Evolutionary conservation across 2,329 filamentous ascomycete species (phyloP).

Genomic region (Penicillium nordicum): DNA sequence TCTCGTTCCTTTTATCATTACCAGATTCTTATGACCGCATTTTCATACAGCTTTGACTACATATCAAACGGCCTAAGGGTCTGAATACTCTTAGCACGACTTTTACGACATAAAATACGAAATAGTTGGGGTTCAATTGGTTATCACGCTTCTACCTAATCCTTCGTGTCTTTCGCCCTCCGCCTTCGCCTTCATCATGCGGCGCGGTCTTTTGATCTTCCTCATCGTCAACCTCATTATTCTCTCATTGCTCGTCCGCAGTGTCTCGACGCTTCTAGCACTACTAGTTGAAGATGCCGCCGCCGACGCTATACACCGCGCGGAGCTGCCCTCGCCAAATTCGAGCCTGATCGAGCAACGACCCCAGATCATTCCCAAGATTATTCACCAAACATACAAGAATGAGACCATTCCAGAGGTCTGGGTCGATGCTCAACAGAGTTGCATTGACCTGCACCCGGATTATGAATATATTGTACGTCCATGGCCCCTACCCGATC

Average conservation of each 20-base stretch:
- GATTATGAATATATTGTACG: conserved; percentile 71
- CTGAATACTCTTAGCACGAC: background rate
- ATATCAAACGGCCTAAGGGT: background rate
- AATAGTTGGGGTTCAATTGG: background rate
- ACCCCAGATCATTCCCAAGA: conserved; percentile 67
- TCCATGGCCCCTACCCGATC: background rate
- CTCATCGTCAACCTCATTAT: conserved; percentile 63
- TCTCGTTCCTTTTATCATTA: background rate
- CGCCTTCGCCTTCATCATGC: conserved; percentile 47
- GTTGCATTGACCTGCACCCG: conserved; percentile 64
- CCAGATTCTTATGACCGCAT: background rate
- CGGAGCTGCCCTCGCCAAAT: conserved; percentile 64
- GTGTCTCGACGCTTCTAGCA: conserved; percentile 67
- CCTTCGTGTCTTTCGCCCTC: background rate
- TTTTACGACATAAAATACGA: background rate
- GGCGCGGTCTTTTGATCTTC: conserved; percentile 60
- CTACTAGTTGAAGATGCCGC: conserved; percentile 66
- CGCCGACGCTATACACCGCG: conserved; percentile 62
- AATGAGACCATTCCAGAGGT: conserved; percentile 65
- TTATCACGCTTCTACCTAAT: background rate
- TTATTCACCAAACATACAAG: conserved; percentile 74
- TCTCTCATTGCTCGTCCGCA: conserved; percentile 62
- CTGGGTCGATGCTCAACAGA: conserved; percentile 64
- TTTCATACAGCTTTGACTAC: background rate
- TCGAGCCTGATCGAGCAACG: conserved; percentile 56